These are phyloP conservation scores for Penicillium corylophilum DNA, from an alignment of 2,329 filamentous ascomycete species.

Conservation along the genomic window DNA sequence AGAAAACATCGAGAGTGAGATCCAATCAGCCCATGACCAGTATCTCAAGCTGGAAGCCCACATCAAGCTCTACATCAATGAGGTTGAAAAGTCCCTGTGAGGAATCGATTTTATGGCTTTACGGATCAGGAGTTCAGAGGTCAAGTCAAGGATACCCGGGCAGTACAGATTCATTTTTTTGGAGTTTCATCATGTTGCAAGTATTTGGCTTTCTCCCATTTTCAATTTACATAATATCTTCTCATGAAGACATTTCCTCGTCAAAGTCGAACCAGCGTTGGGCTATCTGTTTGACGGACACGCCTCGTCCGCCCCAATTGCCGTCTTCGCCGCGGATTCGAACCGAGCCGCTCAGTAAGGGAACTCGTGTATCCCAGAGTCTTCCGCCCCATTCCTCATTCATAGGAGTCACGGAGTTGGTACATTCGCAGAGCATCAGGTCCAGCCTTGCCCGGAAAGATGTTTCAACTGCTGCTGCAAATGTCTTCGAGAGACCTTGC, in stretches of 20 bases:
- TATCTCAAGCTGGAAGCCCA: slow-evolving; percentile 98
- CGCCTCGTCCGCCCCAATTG: slow-evolving; percentile 58
- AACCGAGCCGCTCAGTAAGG: slow-evolving; percentile 60
- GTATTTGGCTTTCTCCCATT: slow-evolving; percentile 11
- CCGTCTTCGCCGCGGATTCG: slow-evolving; percentile 50
- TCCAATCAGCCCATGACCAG: slow-evolving; percentile 85
- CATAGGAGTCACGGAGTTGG: slow-evolving; percentile 28
- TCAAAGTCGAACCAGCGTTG: slow-evolving; percentile 66
- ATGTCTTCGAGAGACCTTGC: slow-evolving; percentile 48
- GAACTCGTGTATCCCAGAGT: slow-evolving; percentile 54
- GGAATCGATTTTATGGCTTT: slow-evolving; percentile 24
- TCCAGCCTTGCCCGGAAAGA: slow-evolving; percentile 29
- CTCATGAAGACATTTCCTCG: slow-evolving; percentile 29
- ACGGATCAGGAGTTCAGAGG: slow-evolving; percentile 37
- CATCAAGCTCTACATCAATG: slow-evolving; percentile 95
- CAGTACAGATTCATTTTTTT: slow-evolving; percentile 27
- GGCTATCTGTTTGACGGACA: slow-evolving; percentile 58
- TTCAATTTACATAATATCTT: slow-evolving; percentile 10
- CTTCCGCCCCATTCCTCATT: slow-evolving; percentile 32
- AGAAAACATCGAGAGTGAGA: slow-evolving; percentile 93
- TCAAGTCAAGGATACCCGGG: slow-evolving; percentile 42
- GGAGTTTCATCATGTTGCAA: slow-evolving; percentile 26
- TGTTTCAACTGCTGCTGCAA: slow-evolving; percentile 42
- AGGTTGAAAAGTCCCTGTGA: slow-evolving; percentile 89
- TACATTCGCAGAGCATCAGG: slow-evolving; percentile 45